These are phyloP conservation scores for Lepidium aucheri DNA, from an alignment of 345 rosid genomes.

Conservation along the genomic window DNA sequence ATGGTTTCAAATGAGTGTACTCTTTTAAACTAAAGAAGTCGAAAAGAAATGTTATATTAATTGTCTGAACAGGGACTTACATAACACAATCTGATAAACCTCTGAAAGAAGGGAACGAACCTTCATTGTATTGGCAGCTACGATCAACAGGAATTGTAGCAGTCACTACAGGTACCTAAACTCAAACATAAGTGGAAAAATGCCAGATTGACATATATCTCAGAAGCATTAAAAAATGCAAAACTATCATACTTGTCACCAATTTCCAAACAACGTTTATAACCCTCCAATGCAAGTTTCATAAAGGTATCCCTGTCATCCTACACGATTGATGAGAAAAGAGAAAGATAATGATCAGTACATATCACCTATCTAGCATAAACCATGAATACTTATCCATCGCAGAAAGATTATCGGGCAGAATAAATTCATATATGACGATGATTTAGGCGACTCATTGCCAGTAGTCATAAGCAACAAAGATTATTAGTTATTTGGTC, in stretches of 20 bases:
- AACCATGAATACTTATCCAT: not conserved
- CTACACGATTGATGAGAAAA: conserved; percentile 31
- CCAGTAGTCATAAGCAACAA: not conserved
- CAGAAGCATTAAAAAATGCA: not conserved
- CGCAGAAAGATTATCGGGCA: not conserved
- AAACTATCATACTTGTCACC: conserved; percentile 70
- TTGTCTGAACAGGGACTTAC: conserved; percentile 33
- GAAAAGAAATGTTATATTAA: not conserved
- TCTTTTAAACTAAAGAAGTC: not conserved
- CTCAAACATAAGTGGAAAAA: conserved; percentile 11
- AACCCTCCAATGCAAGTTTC: conserved; percentile 83
- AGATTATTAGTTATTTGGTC: conserved; percentile 6
- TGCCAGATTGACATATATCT: not conserved
- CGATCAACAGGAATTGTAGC: conserved; percentile 74
- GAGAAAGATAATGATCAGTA: conserved; percentile 7
- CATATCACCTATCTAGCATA: not conserved
- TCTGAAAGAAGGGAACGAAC: conserved; percentile 79
- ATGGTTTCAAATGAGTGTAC: conserved; percentile 9
- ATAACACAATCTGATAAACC: conserved; percentile 74
- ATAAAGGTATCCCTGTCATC: conserved; percentile 90
- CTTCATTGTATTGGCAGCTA: conserved; percentile 67
- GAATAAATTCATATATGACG: not conserved
- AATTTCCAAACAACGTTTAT: conserved; percentile 71
- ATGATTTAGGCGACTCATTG: not conserved
- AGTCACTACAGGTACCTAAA: conserved; percentile 92